Conservation (phyloP, 441 rosid species). For the Gossypium davidsonii region DNA sequence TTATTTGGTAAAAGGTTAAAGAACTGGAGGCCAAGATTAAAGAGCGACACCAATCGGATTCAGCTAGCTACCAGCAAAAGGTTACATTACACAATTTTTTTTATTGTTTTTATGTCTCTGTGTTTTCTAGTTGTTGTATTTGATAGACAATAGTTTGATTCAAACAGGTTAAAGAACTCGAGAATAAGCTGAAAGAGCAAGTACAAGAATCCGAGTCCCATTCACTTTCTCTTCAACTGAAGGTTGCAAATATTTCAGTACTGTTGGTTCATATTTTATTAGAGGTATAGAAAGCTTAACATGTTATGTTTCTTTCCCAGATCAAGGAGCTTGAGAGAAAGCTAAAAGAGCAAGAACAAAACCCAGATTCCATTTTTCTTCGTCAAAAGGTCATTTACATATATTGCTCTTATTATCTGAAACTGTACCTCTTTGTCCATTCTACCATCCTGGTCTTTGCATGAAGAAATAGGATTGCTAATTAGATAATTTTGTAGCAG, state of each 20-base stretch:
- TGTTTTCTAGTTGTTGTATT: not conserved
- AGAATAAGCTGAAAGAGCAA: conserved; percentile 58
- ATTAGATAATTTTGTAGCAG: conserved; percentile 28
- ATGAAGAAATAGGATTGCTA: not conserved
- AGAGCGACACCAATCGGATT: conserved; percentile 55
- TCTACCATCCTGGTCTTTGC: not conserved
- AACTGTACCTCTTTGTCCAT: not conserved
- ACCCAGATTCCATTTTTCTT: conserved; percentile 39
- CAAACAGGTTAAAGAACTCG: conserved; percentile 64
- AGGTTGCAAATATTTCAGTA: conserved; percentile 32
- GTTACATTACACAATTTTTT: conserved; percentile 19
- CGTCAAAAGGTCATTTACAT: conserved; percentile 27
- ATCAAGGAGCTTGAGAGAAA: conserved; percentile 47
- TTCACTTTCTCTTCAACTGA: conserved; percentile 44
- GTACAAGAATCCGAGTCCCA: conserved; percentile 45
- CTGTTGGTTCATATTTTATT: conserved; percentile 1
- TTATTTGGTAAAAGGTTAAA: conserved; percentile 41
- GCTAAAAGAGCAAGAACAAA: conserved; percentile 38
- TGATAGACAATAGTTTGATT: not conserved
- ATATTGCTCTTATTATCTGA: not conserved
- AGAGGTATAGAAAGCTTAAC: conserved; percentile 5
- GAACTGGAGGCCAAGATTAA: conserved; percentile 65
- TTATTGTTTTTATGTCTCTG: not conserved
- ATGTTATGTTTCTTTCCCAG: conserved; percentile 20
- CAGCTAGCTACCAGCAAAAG: conserved; percentile 47